These are phyloP conservation scores for Hyphopichia fennica DNA, from an alignment of 1,139 yeast genomes.

Conservation along the genomic window DNA sequence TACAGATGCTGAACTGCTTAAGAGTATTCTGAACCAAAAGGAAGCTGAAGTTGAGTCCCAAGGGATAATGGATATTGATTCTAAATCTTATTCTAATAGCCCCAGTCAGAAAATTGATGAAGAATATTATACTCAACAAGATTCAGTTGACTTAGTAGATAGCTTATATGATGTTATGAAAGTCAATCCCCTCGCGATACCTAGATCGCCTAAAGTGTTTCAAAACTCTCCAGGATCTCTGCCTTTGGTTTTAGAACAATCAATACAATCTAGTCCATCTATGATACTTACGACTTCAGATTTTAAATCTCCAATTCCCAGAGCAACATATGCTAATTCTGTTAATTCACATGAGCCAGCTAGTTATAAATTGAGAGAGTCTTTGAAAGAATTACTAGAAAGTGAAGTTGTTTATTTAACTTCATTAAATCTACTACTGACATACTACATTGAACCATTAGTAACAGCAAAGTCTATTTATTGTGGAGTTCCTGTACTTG, in stretches of 20 bases:
- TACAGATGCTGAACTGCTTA: no score
- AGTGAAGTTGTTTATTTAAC: slow-evolving; percentile 49
- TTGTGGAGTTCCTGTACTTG: neutral
- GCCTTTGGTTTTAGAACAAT: no score
- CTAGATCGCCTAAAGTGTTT: no score
- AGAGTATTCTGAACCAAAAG: no score
- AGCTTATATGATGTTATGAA: neutral
- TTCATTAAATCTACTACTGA: slow-evolving; percentile 39
- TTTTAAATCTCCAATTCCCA: slow-evolving; percentile 24
- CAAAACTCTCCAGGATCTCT: neutral
- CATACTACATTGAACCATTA: slow-evolving; percentile 36
- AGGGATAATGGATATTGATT: no score
- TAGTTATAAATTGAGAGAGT: slow-evolving; percentile 28
- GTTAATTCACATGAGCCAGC: no score
- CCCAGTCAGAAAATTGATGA: no score
- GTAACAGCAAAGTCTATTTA: neutral
- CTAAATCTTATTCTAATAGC: no score
- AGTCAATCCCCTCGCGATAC: neutral
- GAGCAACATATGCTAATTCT: slow-evolving; percentile 13
- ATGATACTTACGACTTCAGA: slow-evolving; percentile 10
- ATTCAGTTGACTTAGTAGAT: neutral
- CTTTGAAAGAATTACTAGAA: slow-evolving; percentile 46
- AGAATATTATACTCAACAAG: no score
- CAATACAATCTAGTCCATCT: slow-evolving; percentile 6
- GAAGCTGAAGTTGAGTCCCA: no score